Evolutionary conservation across 768 basidiomycete species (phyloP).

Genomic region (Calocera cornea): DNA sequence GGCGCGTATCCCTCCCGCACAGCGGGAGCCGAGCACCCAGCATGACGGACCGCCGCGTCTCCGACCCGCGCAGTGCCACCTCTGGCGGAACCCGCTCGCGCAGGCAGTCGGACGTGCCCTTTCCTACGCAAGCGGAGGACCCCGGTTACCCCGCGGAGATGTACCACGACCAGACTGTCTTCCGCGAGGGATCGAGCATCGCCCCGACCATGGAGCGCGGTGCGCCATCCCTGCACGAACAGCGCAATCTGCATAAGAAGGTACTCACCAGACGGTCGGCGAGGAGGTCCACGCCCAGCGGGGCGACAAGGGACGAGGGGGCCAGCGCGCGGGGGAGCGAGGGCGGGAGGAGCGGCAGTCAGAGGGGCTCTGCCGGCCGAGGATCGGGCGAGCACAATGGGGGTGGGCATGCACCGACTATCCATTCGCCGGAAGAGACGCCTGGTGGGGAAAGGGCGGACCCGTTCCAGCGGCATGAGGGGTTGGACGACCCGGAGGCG

Average conservation of each 20-base stretch:
- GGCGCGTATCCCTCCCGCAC: background rate
- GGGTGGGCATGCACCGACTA: background rate
- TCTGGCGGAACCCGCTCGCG: background rate
- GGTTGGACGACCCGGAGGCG: too few relatives aligned
- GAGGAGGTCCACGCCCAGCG: background rate
- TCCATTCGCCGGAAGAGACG: background rate
- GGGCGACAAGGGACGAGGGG: background rate
- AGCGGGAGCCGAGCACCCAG: background rate
- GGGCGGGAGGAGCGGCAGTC: background rate
- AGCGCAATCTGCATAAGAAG: background rate
- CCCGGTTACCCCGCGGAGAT: background rate
- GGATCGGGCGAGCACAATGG: background rate
- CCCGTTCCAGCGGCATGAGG: background rate
- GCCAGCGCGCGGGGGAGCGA: background rate
- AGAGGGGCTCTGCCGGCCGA: background rate
- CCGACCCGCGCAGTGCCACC: background rate
- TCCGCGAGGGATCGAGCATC: background rate
- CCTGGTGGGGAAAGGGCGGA: background rate
- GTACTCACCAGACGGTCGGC: background rate
- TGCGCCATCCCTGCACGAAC: background rate
- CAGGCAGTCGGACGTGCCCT: background rate
- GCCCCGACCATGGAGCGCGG: background rate
- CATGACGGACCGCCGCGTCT: background rate
- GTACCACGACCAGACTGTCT: slow-evolving; percentile 3
- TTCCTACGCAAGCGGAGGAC: background rate